These are phyloP conservation scores for Xylaria cubensis DNA, from an alignment of 495 filamentous ascomycete genomes.

Conservation along the genomic window DNA sequence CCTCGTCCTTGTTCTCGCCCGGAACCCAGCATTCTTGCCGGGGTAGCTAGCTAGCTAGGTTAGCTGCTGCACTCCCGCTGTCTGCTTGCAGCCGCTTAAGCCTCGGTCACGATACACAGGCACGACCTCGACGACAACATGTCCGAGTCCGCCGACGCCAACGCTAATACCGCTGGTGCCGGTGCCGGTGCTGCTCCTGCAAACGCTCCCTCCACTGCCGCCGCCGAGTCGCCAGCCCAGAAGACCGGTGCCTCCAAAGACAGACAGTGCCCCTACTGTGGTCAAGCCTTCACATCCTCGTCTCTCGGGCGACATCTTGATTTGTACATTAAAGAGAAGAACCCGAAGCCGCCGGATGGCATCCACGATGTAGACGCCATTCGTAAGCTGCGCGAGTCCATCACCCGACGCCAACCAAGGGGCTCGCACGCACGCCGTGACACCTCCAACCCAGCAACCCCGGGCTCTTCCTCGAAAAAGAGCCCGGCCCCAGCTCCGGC, in stretches of 20 bases:
- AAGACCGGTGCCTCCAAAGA: constrained; percentile 68
- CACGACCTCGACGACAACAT: constrained; percentile 19
- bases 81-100: neutral
- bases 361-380: constrained; percentile 89
- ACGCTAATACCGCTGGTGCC: constrained; percentile 4
- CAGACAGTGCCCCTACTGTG: constrained; percentile 82
- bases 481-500: constrained; percentile 34
- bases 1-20: neutral
- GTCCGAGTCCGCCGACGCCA: constrained; percentile 21
- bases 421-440: constrained; percentile 63
- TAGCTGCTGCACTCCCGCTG: neutral
- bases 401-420: constrained; percentile 81
- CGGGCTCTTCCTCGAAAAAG: constrained; percentile 40
- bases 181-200: constrained; percentile 8
- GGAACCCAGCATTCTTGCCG: neutral
- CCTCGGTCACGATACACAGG: neutral
- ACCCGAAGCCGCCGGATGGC: constrained; percentile 81
- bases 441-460: constrained; percentile 54
- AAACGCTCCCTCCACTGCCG: constrained; percentile 27
- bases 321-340: constrained; percentile 86
- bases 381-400: constrained; percentile 75
- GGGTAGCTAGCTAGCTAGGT: neutral
- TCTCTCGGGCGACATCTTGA: constrained; percentile 93
- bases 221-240: constrained; percentile 40
- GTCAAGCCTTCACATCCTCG: constrained; percentile 86